A percentile compares a stretch with the other conserved stretches of the same genome.
phyloP scores from a whole-genome alignment of 257 asterid species.

The Primulina eburnea region DNA sequence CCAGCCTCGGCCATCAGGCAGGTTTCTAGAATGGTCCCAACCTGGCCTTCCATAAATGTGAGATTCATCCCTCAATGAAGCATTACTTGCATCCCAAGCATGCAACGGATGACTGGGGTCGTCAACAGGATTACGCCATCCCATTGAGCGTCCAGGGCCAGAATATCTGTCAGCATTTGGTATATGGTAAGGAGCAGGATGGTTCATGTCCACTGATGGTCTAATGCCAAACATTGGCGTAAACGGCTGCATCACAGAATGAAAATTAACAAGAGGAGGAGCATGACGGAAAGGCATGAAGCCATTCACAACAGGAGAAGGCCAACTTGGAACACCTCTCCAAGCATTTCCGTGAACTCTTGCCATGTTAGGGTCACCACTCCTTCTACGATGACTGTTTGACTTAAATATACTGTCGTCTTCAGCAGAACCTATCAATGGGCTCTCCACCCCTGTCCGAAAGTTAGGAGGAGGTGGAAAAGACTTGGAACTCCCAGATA shows the following conservation, averaged over 20 bases:
- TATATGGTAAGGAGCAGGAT: conserved; percentile 69
- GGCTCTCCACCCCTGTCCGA: conserved; percentile 65
- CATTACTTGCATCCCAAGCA: conserved; percentile 71
- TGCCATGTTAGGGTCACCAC: conserved; percentile 68
- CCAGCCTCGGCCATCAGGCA: conserved; percentile 53
- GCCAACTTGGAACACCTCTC: conserved; percentile 93
- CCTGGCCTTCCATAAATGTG: conserved; percentile 76
- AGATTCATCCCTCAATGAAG: conserved; percentile 74
- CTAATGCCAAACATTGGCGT: conserved; percentile 72
- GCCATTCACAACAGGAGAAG: conserved; percentile 85
- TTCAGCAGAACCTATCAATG: conserved; percentile 61
- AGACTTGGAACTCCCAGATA: conserved; percentile 58
- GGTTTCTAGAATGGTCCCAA: conserved; percentile 68
- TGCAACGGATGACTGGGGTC: conserved; percentile 62
- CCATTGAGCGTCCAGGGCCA: conserved; percentile 78
- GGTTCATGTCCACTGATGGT: conserved; percentile 84
- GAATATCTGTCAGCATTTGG: conserved; percentile 75
- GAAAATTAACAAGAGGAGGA: conserved; percentile 74
- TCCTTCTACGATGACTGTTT: conserved; percentile 70
- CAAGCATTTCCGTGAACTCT: conserved; percentile 80
- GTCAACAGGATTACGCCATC: conserved; percentile 73
- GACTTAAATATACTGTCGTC: conserved; percentile 76
- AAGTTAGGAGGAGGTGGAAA: conserved; percentile 63
- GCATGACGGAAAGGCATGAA: conserved; percentile 89
- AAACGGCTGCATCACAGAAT: conserved; percentile 79